phyloP scores from a whole-genome alignment of 352 stramenopile genomes.

The Globisporangium radiosum region DNA sequence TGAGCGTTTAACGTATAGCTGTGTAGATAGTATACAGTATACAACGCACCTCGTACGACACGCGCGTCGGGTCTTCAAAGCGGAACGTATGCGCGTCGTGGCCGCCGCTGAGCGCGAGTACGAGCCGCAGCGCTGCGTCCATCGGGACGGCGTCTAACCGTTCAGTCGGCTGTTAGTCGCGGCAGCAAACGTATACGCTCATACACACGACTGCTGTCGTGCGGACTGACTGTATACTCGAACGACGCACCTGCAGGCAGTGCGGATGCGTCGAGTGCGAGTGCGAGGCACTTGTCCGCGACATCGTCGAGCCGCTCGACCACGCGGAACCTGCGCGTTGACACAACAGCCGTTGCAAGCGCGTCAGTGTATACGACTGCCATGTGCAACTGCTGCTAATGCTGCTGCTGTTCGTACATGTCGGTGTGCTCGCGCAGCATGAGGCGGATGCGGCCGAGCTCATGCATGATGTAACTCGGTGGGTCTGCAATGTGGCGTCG shows the following conservation, averaged over 20 bases:
- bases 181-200: neutral
- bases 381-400: too few relatives aligned
- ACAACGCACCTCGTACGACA: constrained; percentile 11
- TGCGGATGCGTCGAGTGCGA: constrained; percentile 9
- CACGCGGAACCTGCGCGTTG: constrained; percentile 19
- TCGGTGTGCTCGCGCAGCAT: constrained; percentile 11
- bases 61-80: constrained; percentile 38
- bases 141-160: constrained; percentile 17
- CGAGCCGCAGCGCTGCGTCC: constrained; percentile 33
- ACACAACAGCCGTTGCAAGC: neutral
- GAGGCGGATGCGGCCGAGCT: constrained; percentile 10
- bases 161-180: too few relatives aligned
- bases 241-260: constrained; percentile 5
- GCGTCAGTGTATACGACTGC: neutral
- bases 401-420: constrained; percentile 3
- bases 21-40: neutral
- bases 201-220: too few relatives aligned
- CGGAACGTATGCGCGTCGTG: constrained; percentile 52
- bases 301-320: constrained; percentile 29
- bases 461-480: neutral
- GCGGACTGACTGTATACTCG: too few relatives aligned
- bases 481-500: constrained; percentile 1
- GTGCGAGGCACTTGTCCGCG: constrained; percentile 24
- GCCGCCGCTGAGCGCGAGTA: constrained; percentile 50
- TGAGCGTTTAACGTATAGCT: neutral